Evolutionary conservation across 345 rosid species (phyloP).

Genomic region (Heritiera fomes): DNA sequence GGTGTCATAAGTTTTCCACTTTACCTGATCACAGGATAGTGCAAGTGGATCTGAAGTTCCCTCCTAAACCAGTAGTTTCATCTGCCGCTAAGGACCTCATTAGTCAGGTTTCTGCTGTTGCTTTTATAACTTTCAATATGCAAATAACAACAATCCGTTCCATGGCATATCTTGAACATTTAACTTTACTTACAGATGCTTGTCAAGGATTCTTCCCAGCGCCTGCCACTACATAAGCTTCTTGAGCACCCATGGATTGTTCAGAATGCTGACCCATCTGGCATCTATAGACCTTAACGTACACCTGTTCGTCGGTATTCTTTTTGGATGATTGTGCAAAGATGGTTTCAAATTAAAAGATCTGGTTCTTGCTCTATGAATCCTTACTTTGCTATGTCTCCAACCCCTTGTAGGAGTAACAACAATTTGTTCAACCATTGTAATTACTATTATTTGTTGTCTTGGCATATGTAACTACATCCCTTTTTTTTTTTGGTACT

Average conservation of each 20-base stretch:
- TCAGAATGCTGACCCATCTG: conserved; percentile 93
- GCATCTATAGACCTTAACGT: conserved; percentile 61
- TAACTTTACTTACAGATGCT: conserved; percentile 64
- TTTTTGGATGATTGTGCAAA: background rate
- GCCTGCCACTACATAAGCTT: conserved; percentile 85
- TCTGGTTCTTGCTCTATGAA: background rate
- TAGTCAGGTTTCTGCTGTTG: conserved; percentile 58
- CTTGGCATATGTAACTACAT: background rate
- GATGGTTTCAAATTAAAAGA: background rate
- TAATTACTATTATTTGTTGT: background rate
- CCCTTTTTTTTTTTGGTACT: no score
- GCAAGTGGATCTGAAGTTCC: conserved; percentile 96
- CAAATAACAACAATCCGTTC: background rate
- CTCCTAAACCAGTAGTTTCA: conserved; percentile 81
- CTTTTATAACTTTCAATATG: background rate
- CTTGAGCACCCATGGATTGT: conserved; percentile 97
- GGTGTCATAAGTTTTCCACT: background rate
- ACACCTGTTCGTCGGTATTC: background rate
- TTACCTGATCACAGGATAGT: conserved; percentile 60
- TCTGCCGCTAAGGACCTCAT: conserved; percentile 87
- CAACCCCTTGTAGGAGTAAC: conserved; percentile 28
- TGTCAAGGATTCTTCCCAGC: conserved; percentile 77
- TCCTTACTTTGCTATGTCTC: conserved; percentile 7
- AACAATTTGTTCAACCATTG: background rate
- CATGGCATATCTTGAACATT: background rate